Percentiles rank a stretch among this genome's conserved stretches.
These are phyloP conservation scores for Populus pruinosa DNA, from an alignment of 345 rosid species.

Conservation along the genomic window DNA sequence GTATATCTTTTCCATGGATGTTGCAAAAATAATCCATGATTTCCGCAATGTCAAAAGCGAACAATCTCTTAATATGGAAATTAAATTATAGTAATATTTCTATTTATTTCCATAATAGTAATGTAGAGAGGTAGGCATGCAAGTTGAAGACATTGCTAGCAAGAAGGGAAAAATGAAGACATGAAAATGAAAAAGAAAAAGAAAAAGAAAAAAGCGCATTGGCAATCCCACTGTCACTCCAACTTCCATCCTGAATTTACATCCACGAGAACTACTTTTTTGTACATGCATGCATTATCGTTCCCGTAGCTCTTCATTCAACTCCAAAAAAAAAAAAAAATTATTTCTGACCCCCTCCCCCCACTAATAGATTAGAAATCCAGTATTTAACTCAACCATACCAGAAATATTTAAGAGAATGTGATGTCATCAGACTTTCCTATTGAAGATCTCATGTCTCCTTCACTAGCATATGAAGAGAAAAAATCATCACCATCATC, in stretches of 20 bases:
- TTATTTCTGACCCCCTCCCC: neutral
- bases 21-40: neutral
- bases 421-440: constrained; percentile 36
- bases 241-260: too few species aligned
- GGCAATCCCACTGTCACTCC: too few species aligned
- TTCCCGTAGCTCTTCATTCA: neutral
- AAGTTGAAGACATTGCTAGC: neutral
- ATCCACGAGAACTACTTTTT: neutral
- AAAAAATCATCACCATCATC: constrained; percentile 52
- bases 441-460: constrained; percentile 33
- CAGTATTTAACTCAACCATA: neutral
- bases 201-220: too few species aligned
- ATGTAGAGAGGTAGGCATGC: neutral
- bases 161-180: too few species aligned
- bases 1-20: neutral
- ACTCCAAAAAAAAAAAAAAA: neutral
- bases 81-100: neutral
- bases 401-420: constrained; percentile 11
- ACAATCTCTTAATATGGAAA: neutral
- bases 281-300: neutral
- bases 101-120: neutral
- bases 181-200: too few species aligned
- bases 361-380: neutral
- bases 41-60: neutral
- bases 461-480: constrained; percentile 52